Evolutionary conservation across 495 filamentous ascomycete species (phyloP), one percentile per base, ranked within the genome.

Genomic region (Amorphotheca resinae): DNA sequence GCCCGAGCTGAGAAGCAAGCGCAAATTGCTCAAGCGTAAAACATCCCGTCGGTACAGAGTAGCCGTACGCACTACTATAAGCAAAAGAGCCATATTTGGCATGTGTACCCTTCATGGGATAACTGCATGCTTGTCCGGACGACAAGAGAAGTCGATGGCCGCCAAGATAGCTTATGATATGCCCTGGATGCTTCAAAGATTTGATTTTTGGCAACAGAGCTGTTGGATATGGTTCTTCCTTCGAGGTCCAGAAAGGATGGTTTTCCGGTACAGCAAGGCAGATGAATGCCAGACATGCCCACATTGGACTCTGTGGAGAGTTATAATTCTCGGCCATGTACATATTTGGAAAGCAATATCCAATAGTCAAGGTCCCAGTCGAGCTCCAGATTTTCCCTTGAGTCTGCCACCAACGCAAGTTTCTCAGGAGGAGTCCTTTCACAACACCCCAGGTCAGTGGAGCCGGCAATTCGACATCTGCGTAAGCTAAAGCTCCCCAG

Each of bases 21-120:
- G 80, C 80, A 52, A 77, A 80, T 51, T 85, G 81, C 54, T 85
- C 80, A 0, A 88, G 69, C 9, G 76, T 73, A 63, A 82, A 82
- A n/a, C 72, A 65, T 1, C 83, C 83, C 0, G 80, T 82, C 0
- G 82, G 79, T 11, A 86, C 81, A 2, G 76, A 81, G 59, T 86
- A 88, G 14, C 71, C 81, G 59, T 83, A 87, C 0, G 77, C 70
- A 38, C 75, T 75, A 38, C 72, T 78, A 57, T 88, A 87, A 5
- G 81, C 80, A 56, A 86, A 87, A 47, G 74, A 70, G 15, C 83
- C 83, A 59, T 88, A 88, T 52, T 87, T 87, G 44, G 82, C 79
- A 55, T 86, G 81, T 2, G 80, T 84, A 17, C 78, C 82, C 57
- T 78, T 81, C 60, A 87, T 73, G 0, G 82, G 77, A 57, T 87